Base-by-base conservation (phyloP, 768 basidiomycete species). In the Russula abietina region DNA sequence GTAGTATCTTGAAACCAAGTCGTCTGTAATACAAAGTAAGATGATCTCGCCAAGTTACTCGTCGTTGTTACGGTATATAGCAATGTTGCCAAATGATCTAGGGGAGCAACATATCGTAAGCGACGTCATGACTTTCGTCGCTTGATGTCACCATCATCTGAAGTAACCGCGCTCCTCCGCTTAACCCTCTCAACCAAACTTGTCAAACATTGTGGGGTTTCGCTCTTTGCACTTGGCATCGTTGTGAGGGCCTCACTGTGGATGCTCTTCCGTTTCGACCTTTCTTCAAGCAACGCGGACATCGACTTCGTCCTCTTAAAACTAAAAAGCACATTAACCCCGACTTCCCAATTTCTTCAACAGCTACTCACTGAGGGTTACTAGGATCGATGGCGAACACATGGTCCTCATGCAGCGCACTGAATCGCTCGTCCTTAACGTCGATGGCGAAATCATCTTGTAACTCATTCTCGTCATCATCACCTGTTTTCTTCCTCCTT, bases 361-460 rank as follows among this genome's bases (percentile, higher is more conserved):
- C 33, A 4, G 28, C 1, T 14, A 80, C 93, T 67, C 71, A 97
- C 96, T 87, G 91, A 72, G 96, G 93, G 75, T 98, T 91, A 57
- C 84, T 90, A 22, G 97, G 96, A 73, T 99, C 97, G 67, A 99
- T 94, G 0, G 96, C 95, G 67, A 91, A 98, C 36, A 87, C 83
- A 69, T 91, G 86, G 70, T 98, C 89, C 68, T 97, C 92, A 69
- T 93, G 89, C 49, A 98, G 71, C 24, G 82, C 87, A 71, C 84
- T 84, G 80, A 98, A 98, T 17, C 97, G 87, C 11, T 87, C 83
- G 70, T 99, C 97, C 68, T 82, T 81, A 64, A 94, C 85, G 71
- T 99, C 79, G 69, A 98, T 84, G 48, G 79, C 73, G 73, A 98
- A 98, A 63, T 86, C 83, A 56, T 87, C 86, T 71, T 96, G 91